Base-by-base conservation (phyloP, 495 filamentous ascomycete species). In the Immersiella caudata region DNA sequence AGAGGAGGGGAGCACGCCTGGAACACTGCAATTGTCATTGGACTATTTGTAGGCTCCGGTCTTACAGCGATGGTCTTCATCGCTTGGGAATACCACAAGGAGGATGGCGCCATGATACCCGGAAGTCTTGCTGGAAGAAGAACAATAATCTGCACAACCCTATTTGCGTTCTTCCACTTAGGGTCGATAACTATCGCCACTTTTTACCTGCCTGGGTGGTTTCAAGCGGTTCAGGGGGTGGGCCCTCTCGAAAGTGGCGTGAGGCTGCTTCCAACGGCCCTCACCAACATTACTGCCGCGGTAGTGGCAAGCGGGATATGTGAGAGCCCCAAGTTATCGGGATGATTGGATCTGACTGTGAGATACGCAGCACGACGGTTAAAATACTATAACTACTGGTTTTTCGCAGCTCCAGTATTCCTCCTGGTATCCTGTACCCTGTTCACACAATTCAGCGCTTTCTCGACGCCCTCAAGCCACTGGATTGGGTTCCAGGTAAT, bases 1-100 rank as follows among this genome's bases (percentile, higher is more conserved):
- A 94, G 90, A 90, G 92, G 91, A 51, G 92, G 91, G 0, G 83
- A 79, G 50, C 90, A 91, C 64, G 66, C 77, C 1, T 94, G 91
- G 91, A 75, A 72, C 40, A 81, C 80, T 60, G 83, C 79, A 20
- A 83, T 84, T n/a, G 86, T 93, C 70, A 88, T 93, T 59, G 87
- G 82, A 1, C 81, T 93, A 0, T 83, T 93, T 27, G 79, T 89
- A 8, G 72, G 90, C 9, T 87, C 85, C 62, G 88, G 79, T 2
- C 68, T 91, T 7, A 80, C 92, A 3, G 76, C 85, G 18, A 61
- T 82, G 49, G 67, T 70, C 18, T 95, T 93, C 72, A 71, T 84
- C 18, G 78, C 63, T 14, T 69, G 89, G 24, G 86, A 94, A 72
- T 69, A 81, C 54, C 85, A 82, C 79, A 81, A 85, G 49, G 81